Evolutionary conservation across 1,284 basidiomycete species (phyloP), one percentile per base, ranked within the genome.

Genomic region (Moesziomyces antarcticus): DNA sequence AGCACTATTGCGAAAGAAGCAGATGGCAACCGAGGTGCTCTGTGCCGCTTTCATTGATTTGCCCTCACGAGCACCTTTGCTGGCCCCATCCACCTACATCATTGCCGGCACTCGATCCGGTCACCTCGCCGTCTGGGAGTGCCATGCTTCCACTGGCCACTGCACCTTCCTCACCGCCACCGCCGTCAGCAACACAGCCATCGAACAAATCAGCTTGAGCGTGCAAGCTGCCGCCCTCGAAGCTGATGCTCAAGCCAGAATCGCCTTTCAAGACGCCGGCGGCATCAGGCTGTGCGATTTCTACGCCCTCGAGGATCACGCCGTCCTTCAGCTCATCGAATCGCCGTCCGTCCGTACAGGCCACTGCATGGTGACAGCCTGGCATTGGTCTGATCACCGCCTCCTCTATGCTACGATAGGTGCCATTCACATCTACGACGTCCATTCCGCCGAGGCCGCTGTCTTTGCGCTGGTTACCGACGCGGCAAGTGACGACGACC

Each of bases 31-130:
- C 8, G 66, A 69, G 42, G 52, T 63, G 13, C 45, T 52, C 25
- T 59, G 59, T 35, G 60, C 66, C 21, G 35, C 59, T 14, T 69
- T 62, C 49, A 11, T 59, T 25, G 41, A 59, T 43, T 3, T 46
- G 16, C 35, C 35, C 5, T 18, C 13, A 7, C 16, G 3, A 5
- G 11, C 35, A 16, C 5, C 35, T 13, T 4, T 11, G 35, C 14
- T 2, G 35, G 3, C 5, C 16, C 35, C 3, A 3, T 49, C 50
- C 6, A 43, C 59, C 16, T 56, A 63, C 40, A 27, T 73, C 24
- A 22, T 66, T 7, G 66, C 59, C 16, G 71, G 66, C 30, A 65
- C 58, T 6, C 44, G 62, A 7, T 68, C 71, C 3, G 71, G 71
- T 13, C 62, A 73, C 45, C 50, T 69, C 18, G 65, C 54, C 27